Percentiles rank a stretch among this genome's conserved stretches.
Evolutionary conservation across 345 rosid genomes (phyloP).

Genomic region (Hypericum androsaemum): DNA sequence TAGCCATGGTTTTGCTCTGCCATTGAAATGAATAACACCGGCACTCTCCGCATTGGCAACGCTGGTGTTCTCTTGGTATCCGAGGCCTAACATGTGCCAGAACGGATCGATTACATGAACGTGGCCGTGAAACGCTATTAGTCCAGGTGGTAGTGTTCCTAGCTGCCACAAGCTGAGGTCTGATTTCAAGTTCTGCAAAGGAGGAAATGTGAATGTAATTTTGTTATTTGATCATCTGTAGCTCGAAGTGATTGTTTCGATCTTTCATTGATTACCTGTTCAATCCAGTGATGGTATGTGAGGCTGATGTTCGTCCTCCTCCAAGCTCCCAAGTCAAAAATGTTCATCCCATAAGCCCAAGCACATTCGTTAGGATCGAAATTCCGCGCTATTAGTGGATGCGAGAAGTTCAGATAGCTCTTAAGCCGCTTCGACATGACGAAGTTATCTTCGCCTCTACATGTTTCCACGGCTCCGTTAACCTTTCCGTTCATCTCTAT

Average conservation of each 20-base stretch:
- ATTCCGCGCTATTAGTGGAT: slow-evolving; percentile 49
- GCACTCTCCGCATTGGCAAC: slow-evolving; percentile 53
- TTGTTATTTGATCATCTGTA: not conserved
- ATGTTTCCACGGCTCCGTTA: slow-evolving; percentile 90
- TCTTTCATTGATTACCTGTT: slow-evolving; percentile 43
- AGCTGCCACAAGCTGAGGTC: slow-evolving; percentile 97
- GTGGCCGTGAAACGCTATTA: slow-evolving; percentile 88
- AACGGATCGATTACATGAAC: slow-evolving; percentile 79
- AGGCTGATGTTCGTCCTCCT: slow-evolving; percentile 80
- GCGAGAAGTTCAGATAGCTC: slow-evolving; percentile 88
- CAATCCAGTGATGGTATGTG: slow-evolving; percentile 85
- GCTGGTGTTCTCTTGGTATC: slow-evolving; percentile 83
- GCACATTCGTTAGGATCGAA: slow-evolving; percentile 83
- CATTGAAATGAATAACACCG: slow-evolving; percentile 88
- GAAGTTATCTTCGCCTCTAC: slow-evolving; percentile 65
- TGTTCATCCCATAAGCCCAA: slow-evolving; percentile 98
- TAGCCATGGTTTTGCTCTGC: slow-evolving; percentile 99
- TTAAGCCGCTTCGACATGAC: slow-evolving; percentile 83
- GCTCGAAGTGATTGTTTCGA: not conserved
- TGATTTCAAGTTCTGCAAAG: slow-evolving; percentile 78
- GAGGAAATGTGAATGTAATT: not conserved
- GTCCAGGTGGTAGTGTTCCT: slow-evolving; percentile 88
- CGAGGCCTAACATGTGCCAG: slow-evolving; percentile 97
- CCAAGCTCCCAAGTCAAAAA: slow-evolving; percentile 86
- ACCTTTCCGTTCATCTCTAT: slow-evolving; percentile 86